phyloP scores from a whole-genome alignment of 352 stramenopile genomes.

The Phytophthora quininea region DNA sequence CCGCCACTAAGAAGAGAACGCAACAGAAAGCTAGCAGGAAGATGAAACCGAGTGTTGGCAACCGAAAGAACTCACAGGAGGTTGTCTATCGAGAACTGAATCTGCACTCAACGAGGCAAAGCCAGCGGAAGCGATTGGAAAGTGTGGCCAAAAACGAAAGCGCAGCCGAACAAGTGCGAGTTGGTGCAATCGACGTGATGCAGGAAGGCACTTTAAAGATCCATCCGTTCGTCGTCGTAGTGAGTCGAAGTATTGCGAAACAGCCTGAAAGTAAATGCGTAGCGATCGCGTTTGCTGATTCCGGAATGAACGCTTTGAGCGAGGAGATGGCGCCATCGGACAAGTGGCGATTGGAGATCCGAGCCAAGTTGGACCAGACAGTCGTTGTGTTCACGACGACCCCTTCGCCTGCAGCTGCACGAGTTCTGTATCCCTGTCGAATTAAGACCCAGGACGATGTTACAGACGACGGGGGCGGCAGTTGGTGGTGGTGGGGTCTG shows the following conservation, averaged over 20 bases:
- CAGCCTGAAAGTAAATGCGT: conserved; percentile 13
- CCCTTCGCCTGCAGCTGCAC: conserved; percentile 4
- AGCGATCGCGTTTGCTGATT: conserved; percentile 48
- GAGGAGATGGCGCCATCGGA: conserved; percentile 37
- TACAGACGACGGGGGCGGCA: not conserved
- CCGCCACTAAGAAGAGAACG: conserved; percentile 1
- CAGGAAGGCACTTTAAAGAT: conserved; percentile 14
- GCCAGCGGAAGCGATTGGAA: conserved; percentile 17
- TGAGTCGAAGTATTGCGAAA: conserved; percentile 17
- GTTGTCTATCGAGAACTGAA: conserved; percentile 45
- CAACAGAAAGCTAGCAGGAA: not conserved
- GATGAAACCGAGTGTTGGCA: conserved; percentile 3
- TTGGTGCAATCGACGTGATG: conserved; percentile 29
- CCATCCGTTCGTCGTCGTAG: conserved; percentile 37
- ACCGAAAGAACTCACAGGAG: conserved; percentile 15
- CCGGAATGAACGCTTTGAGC: conserved; percentile 10
- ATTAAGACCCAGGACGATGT: not conserved
- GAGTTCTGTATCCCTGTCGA: conserved; percentile 26
- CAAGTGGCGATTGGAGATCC: conserved; percentile 34
- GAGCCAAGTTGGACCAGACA: conserved; percentile 12
- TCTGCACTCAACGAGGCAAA: conserved; percentile 28
- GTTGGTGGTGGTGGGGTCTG: conserved; percentile 29
- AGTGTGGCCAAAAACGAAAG: conserved; percentile 21
- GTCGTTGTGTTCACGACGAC: conserved; percentile 18
- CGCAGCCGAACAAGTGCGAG: conserved; percentile 5